These are phyloP conservation scores for Dactylellina drechsleri DNA, from an alignment of 2,329 filamentous ascomycete species.

Conservation along the genomic window DNA sequence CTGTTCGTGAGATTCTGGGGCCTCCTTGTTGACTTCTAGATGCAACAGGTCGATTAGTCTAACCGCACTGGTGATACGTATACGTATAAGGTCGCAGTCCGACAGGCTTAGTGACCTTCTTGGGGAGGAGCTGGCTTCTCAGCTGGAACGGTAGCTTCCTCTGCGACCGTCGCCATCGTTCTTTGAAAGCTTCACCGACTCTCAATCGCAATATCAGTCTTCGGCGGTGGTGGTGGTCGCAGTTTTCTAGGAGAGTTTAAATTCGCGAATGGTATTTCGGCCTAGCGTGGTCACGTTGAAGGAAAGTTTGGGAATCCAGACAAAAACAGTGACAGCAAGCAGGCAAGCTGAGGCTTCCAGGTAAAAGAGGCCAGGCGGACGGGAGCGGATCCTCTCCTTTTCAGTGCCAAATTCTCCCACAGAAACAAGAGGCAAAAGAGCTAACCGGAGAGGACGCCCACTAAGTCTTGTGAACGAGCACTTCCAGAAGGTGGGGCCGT, in stretches of 20 bases:
- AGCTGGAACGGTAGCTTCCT: background rate
- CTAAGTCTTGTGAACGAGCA: conserved; percentile 35
- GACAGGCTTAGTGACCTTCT: conserved; percentile 1
- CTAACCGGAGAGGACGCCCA: conserved; percentile 32
- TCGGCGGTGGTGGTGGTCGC: conserved; percentile 31
- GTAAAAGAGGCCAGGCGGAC: conserved; percentile 40
- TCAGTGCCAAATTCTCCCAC: conserved; percentile 47
- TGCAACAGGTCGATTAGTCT: conserved; percentile 10
- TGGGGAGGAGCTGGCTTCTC: conserved; percentile 1
- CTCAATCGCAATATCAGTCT: conserved; percentile 4
- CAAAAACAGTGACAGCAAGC: background rate
- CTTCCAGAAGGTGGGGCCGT: conserved; percentile 42
- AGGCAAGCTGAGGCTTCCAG: conserved; percentile 31
- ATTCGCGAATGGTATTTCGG: conserved; percentile 17
- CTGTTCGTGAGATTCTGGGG: background rate
- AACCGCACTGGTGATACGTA: background rate
- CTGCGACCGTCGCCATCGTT: background rate
- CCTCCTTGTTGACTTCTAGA: background rate
- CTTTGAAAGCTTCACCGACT: background rate
- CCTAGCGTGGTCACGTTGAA: conserved; percentile 33
- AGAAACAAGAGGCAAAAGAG: conserved; percentile 21
- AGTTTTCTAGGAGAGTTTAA: conserved; percentile 26
- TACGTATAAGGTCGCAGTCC: background rate
- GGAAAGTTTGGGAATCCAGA: conserved; percentile 7
- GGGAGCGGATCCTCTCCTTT: conserved; percentile 55